These are phyloP conservation scores for Populus pruinosa DNA, from an alignment of 345 rosid species.

Conservation along the genomic window DNA sequence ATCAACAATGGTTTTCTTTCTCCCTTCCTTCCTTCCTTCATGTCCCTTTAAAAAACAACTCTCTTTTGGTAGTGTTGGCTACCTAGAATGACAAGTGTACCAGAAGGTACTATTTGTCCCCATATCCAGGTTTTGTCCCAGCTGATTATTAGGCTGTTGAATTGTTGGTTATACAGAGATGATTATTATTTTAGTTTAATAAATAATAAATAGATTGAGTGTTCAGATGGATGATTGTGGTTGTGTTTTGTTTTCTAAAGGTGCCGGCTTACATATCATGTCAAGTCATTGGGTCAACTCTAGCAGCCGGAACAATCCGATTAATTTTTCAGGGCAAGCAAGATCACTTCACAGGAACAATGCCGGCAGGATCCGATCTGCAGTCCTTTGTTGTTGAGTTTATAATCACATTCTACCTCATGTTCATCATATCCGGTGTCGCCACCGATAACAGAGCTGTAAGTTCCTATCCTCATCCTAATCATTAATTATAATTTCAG, in stretches of 20 bases:
- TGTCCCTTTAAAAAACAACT: not conserved
- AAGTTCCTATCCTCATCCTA: conserved; percentile 21
- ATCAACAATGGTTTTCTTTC: not conserved
- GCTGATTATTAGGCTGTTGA: not conserved
- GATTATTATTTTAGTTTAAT: not conserved
- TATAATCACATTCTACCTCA: conserved; percentile 89
- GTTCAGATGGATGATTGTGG: not conserved
- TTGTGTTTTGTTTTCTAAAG: conserved; percentile 21
- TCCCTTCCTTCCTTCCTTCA: no score
- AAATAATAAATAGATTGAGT: not conserved
- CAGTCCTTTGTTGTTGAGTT: conserved; percentile 85
- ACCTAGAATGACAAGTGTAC: not conserved
- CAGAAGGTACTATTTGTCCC: not conserved
- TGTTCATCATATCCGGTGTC: conserved; percentile 85
- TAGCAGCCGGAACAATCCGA: conserved; percentile 77
- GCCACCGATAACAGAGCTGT: conserved; percentile 95
- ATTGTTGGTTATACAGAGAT: not conserved
- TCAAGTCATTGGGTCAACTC: conserved; percentile 71
- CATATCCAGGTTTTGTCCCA: not conserved
- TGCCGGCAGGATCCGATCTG: conserved; percentile 59
- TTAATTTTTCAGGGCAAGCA: conserved; percentile 59
- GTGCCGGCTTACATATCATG: conserved; percentile 70
- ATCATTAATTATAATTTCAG: not conserved
- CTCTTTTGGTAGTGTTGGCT: not conserved
- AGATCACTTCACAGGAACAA: conserved; percentile 68